Evolutionary conservation across 2,329 filamentous ascomycete species (phyloP), one percentile per base, ranked within the genome.

Genomic region (Venturia carpophila): DNA sequence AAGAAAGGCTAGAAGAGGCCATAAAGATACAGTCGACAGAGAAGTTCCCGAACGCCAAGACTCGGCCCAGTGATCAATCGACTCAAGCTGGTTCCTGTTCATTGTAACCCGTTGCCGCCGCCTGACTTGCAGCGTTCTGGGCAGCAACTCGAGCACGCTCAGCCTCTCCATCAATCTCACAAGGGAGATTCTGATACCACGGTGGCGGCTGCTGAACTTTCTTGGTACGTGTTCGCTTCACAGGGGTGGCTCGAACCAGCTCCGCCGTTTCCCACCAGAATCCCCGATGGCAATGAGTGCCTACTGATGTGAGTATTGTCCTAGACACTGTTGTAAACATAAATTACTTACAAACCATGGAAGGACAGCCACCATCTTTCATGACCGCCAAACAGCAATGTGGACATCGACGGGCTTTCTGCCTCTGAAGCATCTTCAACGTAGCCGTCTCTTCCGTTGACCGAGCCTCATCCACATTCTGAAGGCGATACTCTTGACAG

Each of bases 361-460:
- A 52, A 30, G 64, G 60, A 52, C 64, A 66, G 21, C 64, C 64
- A n/a, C 60, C 64, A 41, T 64, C 49, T 60, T 66, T 66, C 13
- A 52, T 49, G 11, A 66, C 64, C n/a, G 64, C 64, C 17, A 66
- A 37, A 39, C 42, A 42, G 47, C 64, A 66, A 21, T 63, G 43
- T 17, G 60, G 64, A 43, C 64, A 66, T n/a, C 64, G 64, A 19
- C 64, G 41, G 7, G 64, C 64, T 19, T 60, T 60, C 21, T 52
- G 30, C 60, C 55, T 58, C 42, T 43, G 37, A 19, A 66, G 45
- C 19, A 34, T 52, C 60, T 63, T 66, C 42, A 66, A 45, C 2
- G 58, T 37, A 30, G 27, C n/a, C 13, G 34, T 49, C 39, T 66
- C 60, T 37, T 63, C 64, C 27, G 55, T 43, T 6, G 47, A 55